Evolutionary conservation across 139 green algal species (phyloP).

Genomic region (Pleodorina starrii): DNA sequence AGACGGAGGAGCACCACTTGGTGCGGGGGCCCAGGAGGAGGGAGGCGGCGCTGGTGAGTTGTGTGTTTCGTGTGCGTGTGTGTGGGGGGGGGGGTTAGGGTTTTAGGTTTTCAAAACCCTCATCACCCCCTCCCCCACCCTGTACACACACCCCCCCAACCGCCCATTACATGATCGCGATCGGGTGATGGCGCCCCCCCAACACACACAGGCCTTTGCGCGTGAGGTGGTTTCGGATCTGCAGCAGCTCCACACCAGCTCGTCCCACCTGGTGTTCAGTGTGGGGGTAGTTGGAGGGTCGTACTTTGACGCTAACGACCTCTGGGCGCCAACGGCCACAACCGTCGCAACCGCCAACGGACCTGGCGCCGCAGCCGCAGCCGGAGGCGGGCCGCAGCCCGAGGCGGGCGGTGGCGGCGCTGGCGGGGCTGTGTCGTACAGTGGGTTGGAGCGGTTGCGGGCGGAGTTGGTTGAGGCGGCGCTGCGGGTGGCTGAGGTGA

Average conservation of each 20-base stretch:
- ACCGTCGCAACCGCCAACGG: background rate
- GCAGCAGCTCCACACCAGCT: slow-evolving; percentile 4
- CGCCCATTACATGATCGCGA: background rate
- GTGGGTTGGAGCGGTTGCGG: slow-evolving; percentile 2
- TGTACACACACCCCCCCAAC: too few relatives aligned
- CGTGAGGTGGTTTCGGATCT: slow-evolving; percentile 39
- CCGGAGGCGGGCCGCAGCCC: too few relatives aligned
- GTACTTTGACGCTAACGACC: background rate
- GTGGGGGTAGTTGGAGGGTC: background rate
- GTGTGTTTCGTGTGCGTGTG: background rate
- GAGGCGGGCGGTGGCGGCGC: background rate
- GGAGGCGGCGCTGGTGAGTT: slow-evolving; percentile 40
- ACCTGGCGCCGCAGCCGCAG: too few relatives aligned
- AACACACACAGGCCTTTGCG: slow-evolving; percentile 28
- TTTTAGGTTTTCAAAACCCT: too few relatives aligned
- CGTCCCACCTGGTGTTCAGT: slow-evolving; percentile 10
- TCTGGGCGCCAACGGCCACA: background rate
- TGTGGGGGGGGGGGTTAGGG: background rate
- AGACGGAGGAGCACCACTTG: slow-evolving; percentile 66
- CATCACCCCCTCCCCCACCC: background rate
- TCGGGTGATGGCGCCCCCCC: too few relatives aligned
- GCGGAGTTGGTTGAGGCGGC: slow-evolving; percentile 29
- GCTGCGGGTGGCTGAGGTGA: background rate
- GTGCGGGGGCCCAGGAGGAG: slow-evolving; percentile 42
- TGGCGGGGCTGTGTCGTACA: background rate